Conservation (phyloP, 306 rosid genomes). For the Castanospermum australe region DNA sequence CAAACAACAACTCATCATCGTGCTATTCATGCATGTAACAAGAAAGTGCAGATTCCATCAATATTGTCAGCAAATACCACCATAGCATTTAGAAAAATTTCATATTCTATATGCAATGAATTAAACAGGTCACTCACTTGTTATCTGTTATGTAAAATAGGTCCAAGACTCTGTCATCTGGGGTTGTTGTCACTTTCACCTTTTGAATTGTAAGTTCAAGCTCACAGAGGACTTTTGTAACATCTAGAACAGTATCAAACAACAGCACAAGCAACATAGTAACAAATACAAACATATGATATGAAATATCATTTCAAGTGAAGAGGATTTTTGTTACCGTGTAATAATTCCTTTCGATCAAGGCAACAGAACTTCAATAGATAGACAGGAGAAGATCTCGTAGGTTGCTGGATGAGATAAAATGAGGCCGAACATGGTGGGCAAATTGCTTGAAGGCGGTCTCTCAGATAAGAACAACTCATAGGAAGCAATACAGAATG, state of each 20-base stretch:
- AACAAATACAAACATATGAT: not conserved
- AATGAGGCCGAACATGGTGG: conserved; percentile 52
- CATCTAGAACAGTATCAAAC: conserved; percentile 46
- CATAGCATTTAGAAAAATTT: not conserved
- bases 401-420: conserved; percentile 41
- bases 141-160: conserved; percentile 80
- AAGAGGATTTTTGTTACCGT: conserved; percentile 40
- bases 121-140: conserved; percentile 45
- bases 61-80: not conserved
- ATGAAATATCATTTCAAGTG: not conserved
- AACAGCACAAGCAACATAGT: conserved; percentile 8
- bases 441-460: conserved; percentile 56
- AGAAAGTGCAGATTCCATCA: not conserved
- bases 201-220: conserved; percentile 74
- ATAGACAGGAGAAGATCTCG: conserved; percentile 47
- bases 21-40: not conserved
- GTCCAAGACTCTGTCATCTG: conserved; percentile 77
- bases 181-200: conserved; percentile 81
- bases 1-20: not conserved
- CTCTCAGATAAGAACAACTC: conserved; percentile 55
- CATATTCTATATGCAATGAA: not conserved
- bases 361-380: conserved; percentile 61
- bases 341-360: conserved; percentile 65
- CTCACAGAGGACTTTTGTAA: conserved; percentile 57
- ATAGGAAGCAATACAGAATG: conserved; percentile 35